Conservation (phyloP, 192 early-diverging fungal species). For the Chytriomyces sp. region DNA sequence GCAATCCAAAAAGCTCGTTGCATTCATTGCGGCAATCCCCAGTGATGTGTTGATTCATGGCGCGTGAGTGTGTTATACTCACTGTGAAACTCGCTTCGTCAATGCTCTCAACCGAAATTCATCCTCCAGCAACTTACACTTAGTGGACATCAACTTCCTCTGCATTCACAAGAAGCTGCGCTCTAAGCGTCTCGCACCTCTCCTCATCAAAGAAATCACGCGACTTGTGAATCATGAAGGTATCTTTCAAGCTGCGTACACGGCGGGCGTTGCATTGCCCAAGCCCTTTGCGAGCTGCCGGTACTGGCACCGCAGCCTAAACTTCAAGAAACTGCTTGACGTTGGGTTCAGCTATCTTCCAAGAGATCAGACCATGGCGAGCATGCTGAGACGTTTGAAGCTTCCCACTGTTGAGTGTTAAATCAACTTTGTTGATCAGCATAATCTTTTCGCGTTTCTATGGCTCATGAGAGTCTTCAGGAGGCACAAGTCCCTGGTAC, state of each 20-base stretch:
- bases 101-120: neutral
- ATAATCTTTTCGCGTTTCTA: conserved; percentile 17
- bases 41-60: conserved; percentile 73
- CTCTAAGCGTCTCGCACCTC: conserved; percentile 89
- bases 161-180: conserved; percentile 96
- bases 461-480: no score
- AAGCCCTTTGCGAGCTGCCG: conserved; percentile 80
- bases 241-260: conserved; percentile 98
- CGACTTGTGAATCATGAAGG: conserved; percentile 86
- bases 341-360: conserved; percentile 86
- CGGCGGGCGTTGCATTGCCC: conserved; percentile 87
- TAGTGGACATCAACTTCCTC: conserved; percentile 98
- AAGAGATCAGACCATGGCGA: conserved; percentile 70
- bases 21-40: conserved; percentile 95
- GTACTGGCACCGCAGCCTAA: conserved; percentile 93
- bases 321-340: conserved; percentile 94
- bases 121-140: conserved; percentile 31
- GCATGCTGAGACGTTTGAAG: conserved; percentile 72
- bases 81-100: neutral
- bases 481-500: conserved; percentile 65
- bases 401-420: conserved; percentile 51
- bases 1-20: conserved; percentile 80
- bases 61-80: conserved; percentile 51
- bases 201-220: conserved; percentile 97
- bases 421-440: conserved; percentile 2